These are phyloP conservation scores for Neopestalotiopsis rosae DNA, from an alignment of 2,329 filamentous ascomycete genomes.

Conservation along the genomic window DNA sequence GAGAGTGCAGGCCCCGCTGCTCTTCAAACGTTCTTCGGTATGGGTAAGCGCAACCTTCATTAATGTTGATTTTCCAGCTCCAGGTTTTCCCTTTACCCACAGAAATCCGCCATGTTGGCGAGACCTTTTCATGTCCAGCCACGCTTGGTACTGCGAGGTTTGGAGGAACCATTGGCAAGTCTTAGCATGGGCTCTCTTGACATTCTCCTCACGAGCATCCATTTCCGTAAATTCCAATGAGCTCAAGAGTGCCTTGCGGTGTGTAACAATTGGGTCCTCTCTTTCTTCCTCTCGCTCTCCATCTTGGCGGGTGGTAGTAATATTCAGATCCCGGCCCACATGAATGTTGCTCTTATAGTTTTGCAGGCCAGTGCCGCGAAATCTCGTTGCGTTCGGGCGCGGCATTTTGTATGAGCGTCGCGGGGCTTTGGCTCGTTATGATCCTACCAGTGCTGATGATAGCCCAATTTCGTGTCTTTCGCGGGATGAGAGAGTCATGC, in stretches of 20 bases:
- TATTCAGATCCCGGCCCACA: too few relatives aligned
- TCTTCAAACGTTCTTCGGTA: not conserved
- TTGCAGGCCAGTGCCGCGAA: too few relatives aligned
- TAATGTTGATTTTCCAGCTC: conserved; percentile 17
- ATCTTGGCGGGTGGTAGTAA: too few relatives aligned
- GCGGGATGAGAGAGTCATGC: too few relatives aligned
- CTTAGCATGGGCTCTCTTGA: conserved; percentile 35
- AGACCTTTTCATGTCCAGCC: not conserved
- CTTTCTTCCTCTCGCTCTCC: too few relatives aligned
- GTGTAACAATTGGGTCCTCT: too few relatives aligned
- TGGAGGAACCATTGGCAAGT: conserved; percentile 18
- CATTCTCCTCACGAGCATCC: conserved; percentile 39
- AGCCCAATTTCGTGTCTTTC: too few relatives aligned
- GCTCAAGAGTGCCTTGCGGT: conserved; percentile 24
- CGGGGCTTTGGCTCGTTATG: too few relatives aligned
- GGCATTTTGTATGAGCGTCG: too few relatives aligned
- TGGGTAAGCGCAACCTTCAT: conserved; percentile 14
- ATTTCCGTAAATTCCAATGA: conserved; percentile 44
- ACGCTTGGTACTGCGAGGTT: not conserved
- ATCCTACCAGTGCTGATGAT: too few relatives aligned
- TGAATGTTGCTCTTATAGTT: too few relatives aligned
- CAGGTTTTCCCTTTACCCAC: conserved; percentile 20
- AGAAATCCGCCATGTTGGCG: not conserved
- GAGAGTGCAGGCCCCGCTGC: conserved; percentile 35
- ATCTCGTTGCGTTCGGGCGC: too few relatives aligned